Evolutionary conservation across 805 yeast genomes (phyloP).

Genomic region (Cyberlindnera xylosilytica): DNA sequence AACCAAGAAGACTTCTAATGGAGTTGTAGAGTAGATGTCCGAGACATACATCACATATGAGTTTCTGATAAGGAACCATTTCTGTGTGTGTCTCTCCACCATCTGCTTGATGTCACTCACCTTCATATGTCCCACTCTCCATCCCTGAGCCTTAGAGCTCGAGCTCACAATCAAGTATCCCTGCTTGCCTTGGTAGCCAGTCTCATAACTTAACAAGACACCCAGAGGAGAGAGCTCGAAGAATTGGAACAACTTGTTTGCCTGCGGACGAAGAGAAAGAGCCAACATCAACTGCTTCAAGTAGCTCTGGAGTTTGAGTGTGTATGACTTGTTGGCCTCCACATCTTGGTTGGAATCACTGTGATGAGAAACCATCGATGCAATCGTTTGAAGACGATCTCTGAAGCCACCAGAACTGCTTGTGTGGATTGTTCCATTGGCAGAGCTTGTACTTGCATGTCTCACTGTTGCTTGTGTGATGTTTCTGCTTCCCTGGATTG

Average conservation of each 20-base stretch:
- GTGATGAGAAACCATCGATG: constrained; percentile 15
- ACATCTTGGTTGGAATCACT: not conserved
- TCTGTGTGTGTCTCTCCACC: constrained; percentile 86
- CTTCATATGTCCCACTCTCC: constrained; percentile 90
- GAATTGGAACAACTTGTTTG: constrained; percentile 79
- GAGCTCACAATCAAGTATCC: constrained; percentile 80
- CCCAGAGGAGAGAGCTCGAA: constrained; percentile 89
- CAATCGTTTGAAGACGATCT: constrained; percentile 15
- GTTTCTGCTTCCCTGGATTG: not conserved
- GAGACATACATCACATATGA: constrained; percentile 85
- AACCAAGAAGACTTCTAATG: constrained; percentile 88
- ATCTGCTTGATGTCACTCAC: constrained; percentile 77
- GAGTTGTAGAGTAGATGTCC: constrained; percentile 80
- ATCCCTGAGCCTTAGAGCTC: constrained; percentile 85
- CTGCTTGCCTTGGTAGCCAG: constrained; percentile 81
- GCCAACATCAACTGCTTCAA: constrained; percentile 56
- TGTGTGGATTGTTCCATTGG: constrained; percentile 3
- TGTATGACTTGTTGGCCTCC: constrained; percentile 23
- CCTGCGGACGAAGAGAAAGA: constrained; percentile 71
- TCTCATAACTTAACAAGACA: constrained; percentile 76
- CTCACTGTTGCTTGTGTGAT: not conserved
- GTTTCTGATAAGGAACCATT: constrained; percentile 87
- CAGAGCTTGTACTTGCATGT: constrained; percentile 1
- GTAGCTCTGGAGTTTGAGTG: constrained; percentile 56
- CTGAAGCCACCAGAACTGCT: constrained; percentile 12